Evolutionary conservation across 2,329 filamentous ascomycete species (phyloP).

Genomic region (Alternaria longipes): DNA sequence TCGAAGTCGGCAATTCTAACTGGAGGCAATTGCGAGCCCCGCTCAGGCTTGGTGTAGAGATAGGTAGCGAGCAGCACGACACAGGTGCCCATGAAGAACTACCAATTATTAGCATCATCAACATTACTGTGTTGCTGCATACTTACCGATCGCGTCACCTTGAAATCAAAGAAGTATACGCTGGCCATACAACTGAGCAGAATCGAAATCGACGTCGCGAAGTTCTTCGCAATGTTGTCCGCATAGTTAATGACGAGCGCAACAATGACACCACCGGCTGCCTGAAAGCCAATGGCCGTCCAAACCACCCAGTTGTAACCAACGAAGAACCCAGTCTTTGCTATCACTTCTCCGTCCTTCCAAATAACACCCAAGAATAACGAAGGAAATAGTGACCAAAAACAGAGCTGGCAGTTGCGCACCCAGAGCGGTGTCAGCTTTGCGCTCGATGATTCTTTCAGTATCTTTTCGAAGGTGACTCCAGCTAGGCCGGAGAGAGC

Average conservation of each 20-base stretch:
- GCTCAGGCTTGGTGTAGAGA: slow-evolving; percentile 77
- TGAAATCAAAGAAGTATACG: slow-evolving; percentile 83
- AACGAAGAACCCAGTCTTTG: slow-evolving; percentile 87
- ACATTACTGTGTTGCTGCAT: background rate
- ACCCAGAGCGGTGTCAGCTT: slow-evolving; percentile 86
- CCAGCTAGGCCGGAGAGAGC: slow-evolving; percentile 84
- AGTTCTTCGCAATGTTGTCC: slow-evolving; percentile 92
- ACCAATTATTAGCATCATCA: slow-evolving; percentile 15
- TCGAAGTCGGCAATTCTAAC: slow-evolving; percentile 79
- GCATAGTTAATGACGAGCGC: slow-evolving; percentile 83
- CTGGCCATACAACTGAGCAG: slow-evolving; percentile 86
- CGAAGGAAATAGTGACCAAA: slow-evolving; percentile 92
- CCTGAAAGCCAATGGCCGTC: slow-evolving; percentile 83
- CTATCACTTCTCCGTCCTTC: slow-evolving; percentile 85
- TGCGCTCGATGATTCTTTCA: slow-evolving; percentile 78
- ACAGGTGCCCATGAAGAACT: slow-evolving; percentile 85
- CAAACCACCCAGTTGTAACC: slow-evolving; percentile 95
- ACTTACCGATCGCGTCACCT: slow-evolving; percentile 64
- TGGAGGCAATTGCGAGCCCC: slow-evolving; percentile 62
- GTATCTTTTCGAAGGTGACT: slow-evolving; percentile 88
- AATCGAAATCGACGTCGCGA: slow-evolving; percentile 92
- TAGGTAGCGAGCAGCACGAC: slow-evolving; percentile 85
- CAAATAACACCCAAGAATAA: slow-evolving; percentile 86
- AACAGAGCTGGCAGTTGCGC: slow-evolving; percentile 91
- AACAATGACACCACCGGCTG: slow-evolving; percentile 83